Evolutionary conservation across 192 early-diverging fungal genomes (phyloP).

Genomic region (Backusella parvicylindrica): DNA sequence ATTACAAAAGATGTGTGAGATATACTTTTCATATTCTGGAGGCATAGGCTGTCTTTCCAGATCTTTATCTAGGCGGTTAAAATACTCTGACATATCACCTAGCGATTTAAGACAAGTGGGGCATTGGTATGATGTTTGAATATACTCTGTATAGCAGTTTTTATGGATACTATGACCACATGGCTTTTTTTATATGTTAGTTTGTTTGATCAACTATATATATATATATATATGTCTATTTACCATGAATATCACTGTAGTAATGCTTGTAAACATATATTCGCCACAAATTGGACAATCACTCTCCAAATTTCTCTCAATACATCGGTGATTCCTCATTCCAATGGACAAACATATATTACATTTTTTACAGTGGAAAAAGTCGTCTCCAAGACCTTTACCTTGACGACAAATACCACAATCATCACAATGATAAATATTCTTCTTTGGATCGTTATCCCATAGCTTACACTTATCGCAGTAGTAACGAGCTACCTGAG

Average conservation of each 20-base stretch:
- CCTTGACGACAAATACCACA: conserved; percentile 94
- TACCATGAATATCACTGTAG: conserved; percentile 83
- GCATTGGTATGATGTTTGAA: conserved; percentile 91
- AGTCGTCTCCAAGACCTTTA: conserved; percentile 71
- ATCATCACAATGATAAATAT: conserved; percentile 90
- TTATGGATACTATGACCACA: conserved; percentile 94
- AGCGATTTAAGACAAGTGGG: conserved; percentile 93
- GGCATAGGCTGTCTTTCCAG: conserved; percentile 87
- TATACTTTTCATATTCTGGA: conserved; percentile 73
- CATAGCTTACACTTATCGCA: conserved; percentile 89
- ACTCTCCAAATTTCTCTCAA: conserved; percentile 85
- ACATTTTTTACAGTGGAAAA: conserved; percentile 90
- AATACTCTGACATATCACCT: conserved; percentile 79
- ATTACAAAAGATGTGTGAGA: conserved; percentile 85
- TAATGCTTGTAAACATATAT: conserved; percentile 86
- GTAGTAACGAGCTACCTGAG: conserved; percentile 72
- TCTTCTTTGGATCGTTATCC: conserved; percentile 79
- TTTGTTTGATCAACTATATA: background rate
- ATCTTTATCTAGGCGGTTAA: conserved; percentile 77
- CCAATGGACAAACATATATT: conserved; percentile 84
- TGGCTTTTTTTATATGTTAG: conserved; percentile 42
- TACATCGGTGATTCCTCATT: conserved; percentile 83
- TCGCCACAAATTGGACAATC: conserved; percentile 98
- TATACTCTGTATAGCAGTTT: conserved; percentile 77
- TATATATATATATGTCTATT: background rate